phyloP scores from a whole-genome alignment of 441 rosid genomes.

The Erodium texanum region DNA sequence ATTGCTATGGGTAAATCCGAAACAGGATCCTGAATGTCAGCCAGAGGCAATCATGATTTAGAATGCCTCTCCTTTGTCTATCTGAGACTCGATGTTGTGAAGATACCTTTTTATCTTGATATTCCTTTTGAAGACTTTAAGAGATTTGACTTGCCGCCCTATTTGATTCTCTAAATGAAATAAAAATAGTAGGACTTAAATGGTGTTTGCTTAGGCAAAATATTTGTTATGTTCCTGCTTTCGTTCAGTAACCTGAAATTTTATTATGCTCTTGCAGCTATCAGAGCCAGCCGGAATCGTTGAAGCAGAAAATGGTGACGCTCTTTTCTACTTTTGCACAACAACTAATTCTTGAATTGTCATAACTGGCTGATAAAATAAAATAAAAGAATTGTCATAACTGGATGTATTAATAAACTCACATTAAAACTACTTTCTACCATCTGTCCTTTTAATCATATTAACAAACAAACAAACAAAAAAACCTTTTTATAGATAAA shows the following conservation, averaged over 20 bases:
- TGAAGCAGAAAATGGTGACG: slow-evolving; percentile 65
- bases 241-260: slow-evolving; percentile 14
- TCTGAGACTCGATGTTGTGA: too few relatives aligned
- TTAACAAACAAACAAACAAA: too few relatives aligned
- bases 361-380: not conserved
- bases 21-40: not conserved
- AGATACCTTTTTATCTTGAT: too few relatives aligned
- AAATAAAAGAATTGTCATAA: slow-evolving; percentile 8
- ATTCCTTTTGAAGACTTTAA: too few relatives aligned
- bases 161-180: not conserved
- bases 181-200: not conserved
- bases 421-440: not conserved
- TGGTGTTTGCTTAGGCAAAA: not conserved
- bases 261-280: slow-evolving; percentile 47
- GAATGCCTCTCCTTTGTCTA: too few relatives aligned
- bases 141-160: too few relatives aligned
- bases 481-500: not conserved
- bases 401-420: not conserved
- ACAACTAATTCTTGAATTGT: not conserved
- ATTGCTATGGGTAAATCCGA: not conserved
- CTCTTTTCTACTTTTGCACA: slow-evolving; percentile 16
- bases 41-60: not conserved
- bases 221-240: not conserved
- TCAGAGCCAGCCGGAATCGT: slow-evolving; percentile 90
- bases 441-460: not conserved